Conservation (phyloP, 306 rosid genomes). For the Crotalaria pallida region DNA sequence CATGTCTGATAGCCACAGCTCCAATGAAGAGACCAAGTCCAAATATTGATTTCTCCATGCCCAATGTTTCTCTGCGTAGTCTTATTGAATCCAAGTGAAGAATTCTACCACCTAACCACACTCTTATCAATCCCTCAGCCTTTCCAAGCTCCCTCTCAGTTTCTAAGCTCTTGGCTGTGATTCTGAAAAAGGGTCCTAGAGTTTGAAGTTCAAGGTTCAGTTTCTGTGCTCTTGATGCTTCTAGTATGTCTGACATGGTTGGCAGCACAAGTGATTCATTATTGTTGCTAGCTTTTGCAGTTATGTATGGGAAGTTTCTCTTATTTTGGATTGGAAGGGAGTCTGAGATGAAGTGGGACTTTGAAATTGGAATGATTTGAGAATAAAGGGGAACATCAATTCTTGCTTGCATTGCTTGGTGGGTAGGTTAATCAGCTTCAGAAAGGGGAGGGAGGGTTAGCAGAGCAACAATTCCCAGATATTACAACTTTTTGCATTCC, state of each 20-base stretch:
- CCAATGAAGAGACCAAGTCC: constrained; percentile 90
- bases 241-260: constrained; percentile 64
- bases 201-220: constrained; percentile 64
- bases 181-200: constrained; percentile 84
- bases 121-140: constrained; percentile 73
- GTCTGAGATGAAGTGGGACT: neutral
- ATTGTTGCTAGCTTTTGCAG: neutral
- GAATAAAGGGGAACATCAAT: constrained; percentile 16
- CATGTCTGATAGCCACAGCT: constrained; percentile 74
- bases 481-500: too few relatives aligned
- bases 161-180: constrained; percentile 59
- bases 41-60: constrained; percentile 83
- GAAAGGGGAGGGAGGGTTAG: neutral
- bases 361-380: neutral
- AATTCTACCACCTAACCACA: constrained; percentile 56
- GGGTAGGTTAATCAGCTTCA: neutral
- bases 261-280: constrained; percentile 28
- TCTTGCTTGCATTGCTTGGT: neutral
- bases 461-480: neutral
- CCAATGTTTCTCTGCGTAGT: constrained; percentile 65
- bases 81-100: constrained; percentile 87
- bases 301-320: neutral
- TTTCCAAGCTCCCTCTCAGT: constrained; percentile 57
- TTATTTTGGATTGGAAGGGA: constrained; percentile 13
- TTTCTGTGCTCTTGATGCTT: constrained; percentile 60